Conservation (phyloP, 495 filamentous ascomycete genomes). For the Aspergillus saccharolyticus region DNA sequence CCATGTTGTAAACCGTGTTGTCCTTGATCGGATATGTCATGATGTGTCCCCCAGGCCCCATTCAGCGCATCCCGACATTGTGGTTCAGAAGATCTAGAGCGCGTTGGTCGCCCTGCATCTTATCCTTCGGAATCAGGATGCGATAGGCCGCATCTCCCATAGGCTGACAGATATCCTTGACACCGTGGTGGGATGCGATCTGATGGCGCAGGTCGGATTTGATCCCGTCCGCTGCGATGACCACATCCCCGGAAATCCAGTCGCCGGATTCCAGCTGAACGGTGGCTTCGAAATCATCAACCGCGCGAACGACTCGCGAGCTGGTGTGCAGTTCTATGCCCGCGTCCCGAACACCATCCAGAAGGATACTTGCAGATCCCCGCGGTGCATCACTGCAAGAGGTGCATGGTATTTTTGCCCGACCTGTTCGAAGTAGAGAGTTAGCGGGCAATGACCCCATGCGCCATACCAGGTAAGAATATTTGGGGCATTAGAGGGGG, state of each 20-base stretch:
- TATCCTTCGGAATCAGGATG: neutral
- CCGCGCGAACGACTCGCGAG: neutral
- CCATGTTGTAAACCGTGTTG: constrained; percentile 3
- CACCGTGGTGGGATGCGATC: neutral
- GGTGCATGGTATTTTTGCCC: neutral
- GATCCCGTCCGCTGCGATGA: neutral
- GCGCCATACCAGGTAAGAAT: too few species aligned
- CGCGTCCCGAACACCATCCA: neutral
- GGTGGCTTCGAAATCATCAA: neutral
- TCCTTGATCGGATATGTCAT: constrained; percentile 4
- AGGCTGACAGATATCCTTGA: neutral
- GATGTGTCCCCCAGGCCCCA: neutral
- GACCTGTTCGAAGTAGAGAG: too few species aligned
- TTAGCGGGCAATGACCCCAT: too few species aligned
- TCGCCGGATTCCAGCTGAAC: neutral
- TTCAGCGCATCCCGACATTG: neutral
- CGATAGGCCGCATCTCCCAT: neutral
- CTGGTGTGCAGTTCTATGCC: neutral
- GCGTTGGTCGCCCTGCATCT: neutral
- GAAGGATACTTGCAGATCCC: constrained; percentile 1
- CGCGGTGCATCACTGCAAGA: neutral
- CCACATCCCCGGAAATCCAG: neutral
- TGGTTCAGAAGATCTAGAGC: neutral
- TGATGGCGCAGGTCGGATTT: neutral
- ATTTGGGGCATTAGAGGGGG: neutral